These are phyloP conservation scores for Eucalyptus sp. DNA, from an alignment of 345 rosid species.

Conservation along the genomic window DNA sequence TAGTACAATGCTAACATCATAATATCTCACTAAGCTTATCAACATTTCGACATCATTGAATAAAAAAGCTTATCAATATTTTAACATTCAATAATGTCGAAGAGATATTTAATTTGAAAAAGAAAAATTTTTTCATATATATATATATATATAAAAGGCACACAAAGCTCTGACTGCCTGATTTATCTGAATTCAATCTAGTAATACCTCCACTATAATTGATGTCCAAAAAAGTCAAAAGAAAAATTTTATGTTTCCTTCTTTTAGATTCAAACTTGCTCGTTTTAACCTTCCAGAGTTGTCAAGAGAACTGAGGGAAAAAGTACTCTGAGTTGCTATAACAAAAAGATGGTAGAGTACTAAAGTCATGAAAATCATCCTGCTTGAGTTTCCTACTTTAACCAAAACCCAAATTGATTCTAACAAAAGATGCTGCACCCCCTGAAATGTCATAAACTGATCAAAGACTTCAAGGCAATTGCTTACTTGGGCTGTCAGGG, in stretches of 20 bases:
- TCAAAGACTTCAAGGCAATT: neutral
- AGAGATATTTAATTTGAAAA: neutral
- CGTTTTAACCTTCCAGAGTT: neutral
- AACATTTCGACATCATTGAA: neutral
- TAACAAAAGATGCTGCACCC: neutral
- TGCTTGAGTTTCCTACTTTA: neutral
- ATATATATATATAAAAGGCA: neutral
- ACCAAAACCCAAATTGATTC: neutral
- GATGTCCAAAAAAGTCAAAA: neutral
- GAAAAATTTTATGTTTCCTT: neutral
- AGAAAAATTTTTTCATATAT: neutral
- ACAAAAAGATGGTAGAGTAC: neutral
- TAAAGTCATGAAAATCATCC: neutral
- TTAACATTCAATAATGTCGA: neutral
- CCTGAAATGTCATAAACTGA: neutral
- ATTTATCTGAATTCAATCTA: neutral
- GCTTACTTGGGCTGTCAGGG: conserved; percentile 64
- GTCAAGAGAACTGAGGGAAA: neutral
- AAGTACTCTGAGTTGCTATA: neutral
- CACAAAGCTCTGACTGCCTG: neutral
- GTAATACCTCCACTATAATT: neutral
- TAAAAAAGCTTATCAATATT: neutral
- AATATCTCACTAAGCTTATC: neutral
- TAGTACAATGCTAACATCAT: neutral
- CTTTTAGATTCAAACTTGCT: neutral